Base-by-base conservation (phyloP, 768 basidiomycete species). In the Calocybe indica region DNA sequence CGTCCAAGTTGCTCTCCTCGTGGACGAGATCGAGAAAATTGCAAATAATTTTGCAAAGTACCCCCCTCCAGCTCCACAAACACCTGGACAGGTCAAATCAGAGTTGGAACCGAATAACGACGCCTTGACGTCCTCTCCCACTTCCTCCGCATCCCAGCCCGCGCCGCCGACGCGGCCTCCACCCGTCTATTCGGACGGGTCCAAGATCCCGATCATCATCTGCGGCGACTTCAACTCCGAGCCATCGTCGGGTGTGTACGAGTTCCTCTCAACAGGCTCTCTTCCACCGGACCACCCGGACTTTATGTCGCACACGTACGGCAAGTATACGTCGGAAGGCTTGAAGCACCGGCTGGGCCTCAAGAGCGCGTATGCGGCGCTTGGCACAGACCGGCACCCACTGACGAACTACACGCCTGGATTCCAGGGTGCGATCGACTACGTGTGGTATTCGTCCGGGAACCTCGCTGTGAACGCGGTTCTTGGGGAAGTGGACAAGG, bases 211-310 rank as follows among this genome's bases (percentile, higher is more conserved):
- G 7, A 65, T 88, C 51, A 78, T 99, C 63, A 72, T 97, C 49
- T 89, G 88, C 56, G 92, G 93, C n/a, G 96, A 99, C 69, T 93
- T 87, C 72, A 99, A 99, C 73, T 95, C 92, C 42, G 68, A 84
- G 2, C 88, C 91, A 1, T 70, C 72, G 7, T 92, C 89, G 32
- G 92, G 92, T 5, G 89, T 98, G 13, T 96, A 90, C 71, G 91
- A 98, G 57, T 93, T 88, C 72, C 65, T 98, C 45, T 75, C 85
- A 22, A 80, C 73, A 7, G 95, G 96, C 8, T 62, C 66, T 7
- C 70, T 86, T 3, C 68, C 85, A 2, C 71, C 80, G 6, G 77
- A 87, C 49, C 96, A 99, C 57, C 78, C 83, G 7, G 96, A 99
- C 63, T 98, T 97, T 65, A 80, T 95, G 82, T 78, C 77, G 5